Conservation (phyloP, 306 rosid genomes). For the Casuarina cunninghamiana region DNA sequence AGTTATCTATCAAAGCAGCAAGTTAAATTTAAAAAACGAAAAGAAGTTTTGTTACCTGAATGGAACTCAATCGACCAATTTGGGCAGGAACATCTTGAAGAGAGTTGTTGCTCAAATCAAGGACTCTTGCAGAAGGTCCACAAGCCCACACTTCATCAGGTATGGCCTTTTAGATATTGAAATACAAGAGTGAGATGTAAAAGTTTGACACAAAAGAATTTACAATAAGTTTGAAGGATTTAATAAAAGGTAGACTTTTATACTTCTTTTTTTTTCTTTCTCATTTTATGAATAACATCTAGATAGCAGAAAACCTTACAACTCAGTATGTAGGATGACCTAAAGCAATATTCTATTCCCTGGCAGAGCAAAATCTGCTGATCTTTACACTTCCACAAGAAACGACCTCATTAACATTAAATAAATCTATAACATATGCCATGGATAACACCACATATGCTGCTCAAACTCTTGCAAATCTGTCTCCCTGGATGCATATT, state of each 20-base stretch:
- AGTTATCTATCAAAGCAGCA: slow-evolving; percentile 4
- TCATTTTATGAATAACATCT: not conserved
- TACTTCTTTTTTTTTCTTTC: not conserved
- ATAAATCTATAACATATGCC: not conserved
- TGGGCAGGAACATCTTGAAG: slow-evolving; percentile 53
- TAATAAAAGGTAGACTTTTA: not conserved
- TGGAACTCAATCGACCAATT: slow-evolving; percentile 48
- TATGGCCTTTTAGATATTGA: slow-evolving; percentile 54
- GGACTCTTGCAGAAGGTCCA: slow-evolving; percentile 64
- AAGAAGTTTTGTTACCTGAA: slow-evolving; percentile 49
- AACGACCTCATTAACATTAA: not conserved
- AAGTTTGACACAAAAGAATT: not conserved
- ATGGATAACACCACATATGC: not conserved
- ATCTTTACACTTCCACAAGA: not conserved
- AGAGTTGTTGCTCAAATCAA: slow-evolving; percentile 63
- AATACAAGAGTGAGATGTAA: not conserved
- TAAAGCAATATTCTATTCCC: slow-evolving; percentile 10
- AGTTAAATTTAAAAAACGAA: slow-evolving; percentile 19
- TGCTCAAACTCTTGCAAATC: not conserved
- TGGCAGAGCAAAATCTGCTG: not conserved
- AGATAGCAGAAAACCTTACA: not conserved
- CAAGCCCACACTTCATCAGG: slow-evolving; percentile 83
- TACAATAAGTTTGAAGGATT: not conserved
- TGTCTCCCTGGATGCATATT: not conserved
- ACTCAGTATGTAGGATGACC: slow-evolving; percentile 15